phyloP scores from a whole-genome alignment of 805 yeast genomes.

The Zygosaccharomyces bisporus region DNA sequence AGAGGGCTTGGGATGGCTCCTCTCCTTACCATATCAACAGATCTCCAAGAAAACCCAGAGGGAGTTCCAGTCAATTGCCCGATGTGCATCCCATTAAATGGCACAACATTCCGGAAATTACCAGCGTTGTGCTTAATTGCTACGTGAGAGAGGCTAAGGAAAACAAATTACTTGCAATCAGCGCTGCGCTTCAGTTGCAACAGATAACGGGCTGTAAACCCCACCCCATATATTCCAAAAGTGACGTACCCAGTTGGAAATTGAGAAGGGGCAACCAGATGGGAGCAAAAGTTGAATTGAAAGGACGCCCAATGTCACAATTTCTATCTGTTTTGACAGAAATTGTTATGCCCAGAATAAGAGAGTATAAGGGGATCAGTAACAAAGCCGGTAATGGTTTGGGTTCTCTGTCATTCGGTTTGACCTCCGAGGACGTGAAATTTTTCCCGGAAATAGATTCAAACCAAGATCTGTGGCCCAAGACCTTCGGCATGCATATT shows the following conservation, averaged over 20 bases:
- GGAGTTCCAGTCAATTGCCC: slow-evolving; percentile 69
- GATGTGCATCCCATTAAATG: slow-evolving; percentile 65
- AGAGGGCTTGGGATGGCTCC: slow-evolving; percentile 78
- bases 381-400: slow-evolving; percentile 74
- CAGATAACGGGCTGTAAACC: slow-evolving; percentile 94
- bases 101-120: slow-evolving; percentile 67
- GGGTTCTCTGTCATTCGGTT: slow-evolving; percentile 85
- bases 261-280: slow-evolving; percentile 82
- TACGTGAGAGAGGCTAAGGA: slow-evolving; percentile 70
- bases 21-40: slow-evolving; percentile 89
- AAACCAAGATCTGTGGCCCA: slow-evolving; percentile 86
- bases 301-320: slow-evolving; percentile 80
- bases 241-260: slow-evolving; percentile 82
- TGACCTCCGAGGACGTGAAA: slow-evolving; percentile 69
- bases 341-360: slow-evolving; percentile 86
- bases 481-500: slow-evolving; percentile 78
- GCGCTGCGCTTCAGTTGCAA: slow-evolving; percentile 76
- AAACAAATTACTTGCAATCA: slow-evolving; percentile 66
- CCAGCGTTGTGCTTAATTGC: slow-evolving; percentile 67
- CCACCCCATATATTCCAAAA: slow-evolving; percentile 61
- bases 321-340: slow-evolving; percentile 84
- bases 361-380: slow-evolving; percentile 78
- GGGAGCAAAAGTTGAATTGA: slow-evolving; percentile 80
- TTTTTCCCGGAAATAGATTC: slow-evolving; percentile 92
- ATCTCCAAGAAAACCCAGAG: slow-evolving; percentile 69